Evolutionary conservation across 1,284 basidiomycete genomes (phyloP).

Genomic region (Apiotrichum domesticum): DNA sequence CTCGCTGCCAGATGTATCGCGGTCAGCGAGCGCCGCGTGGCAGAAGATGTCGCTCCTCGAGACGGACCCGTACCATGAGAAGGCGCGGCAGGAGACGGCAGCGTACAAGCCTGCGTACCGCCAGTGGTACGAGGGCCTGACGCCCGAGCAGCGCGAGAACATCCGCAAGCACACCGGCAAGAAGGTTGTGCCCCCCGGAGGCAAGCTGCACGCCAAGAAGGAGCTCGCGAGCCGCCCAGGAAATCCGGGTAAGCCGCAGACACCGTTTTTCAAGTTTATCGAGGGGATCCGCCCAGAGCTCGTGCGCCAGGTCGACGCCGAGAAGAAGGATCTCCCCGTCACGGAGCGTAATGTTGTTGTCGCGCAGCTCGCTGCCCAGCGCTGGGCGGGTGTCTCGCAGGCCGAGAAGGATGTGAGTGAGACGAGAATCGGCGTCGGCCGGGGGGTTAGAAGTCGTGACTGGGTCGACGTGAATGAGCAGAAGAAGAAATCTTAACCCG

Average conservation of each 20-base stretch:
- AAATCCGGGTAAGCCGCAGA: constrained; percentile 27
- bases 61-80: constrained; percentile 8
- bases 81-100: constrained; percentile 9
- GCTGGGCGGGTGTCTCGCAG: constrained; percentile 28
- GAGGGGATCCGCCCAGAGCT: constrained; percentile 8
- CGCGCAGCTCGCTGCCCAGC: constrained; percentile 23
- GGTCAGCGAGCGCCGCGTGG: constrained; percentile 22
- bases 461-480: no score
- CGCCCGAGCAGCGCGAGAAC: constrained; percentile 15
- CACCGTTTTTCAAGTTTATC: constrained; percentile 28
- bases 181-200: constrained; percentile 24
- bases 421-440: no score
- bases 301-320: not conserved
- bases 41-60: constrained; percentile 8
- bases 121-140: constrained; percentile 23
- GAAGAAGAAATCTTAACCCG: no score
- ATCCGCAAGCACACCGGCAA: constrained; percentile 26
- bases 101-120: constrained; percentile 21
- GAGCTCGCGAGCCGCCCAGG: constrained; percentile 18
- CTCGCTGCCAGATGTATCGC: constrained; percentile 11
- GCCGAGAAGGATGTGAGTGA: constrained; percentile 32
- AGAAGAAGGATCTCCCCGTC: constrained; percentile 1
- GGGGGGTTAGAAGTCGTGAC: no score
- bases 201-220: constrained; percentile 12
- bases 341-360: not conserved